These are phyloP conservation scores for Zygosaccharomyces sapae DNA, from an alignment of 1,139 yeast species.

Conservation along the genomic window DNA sequence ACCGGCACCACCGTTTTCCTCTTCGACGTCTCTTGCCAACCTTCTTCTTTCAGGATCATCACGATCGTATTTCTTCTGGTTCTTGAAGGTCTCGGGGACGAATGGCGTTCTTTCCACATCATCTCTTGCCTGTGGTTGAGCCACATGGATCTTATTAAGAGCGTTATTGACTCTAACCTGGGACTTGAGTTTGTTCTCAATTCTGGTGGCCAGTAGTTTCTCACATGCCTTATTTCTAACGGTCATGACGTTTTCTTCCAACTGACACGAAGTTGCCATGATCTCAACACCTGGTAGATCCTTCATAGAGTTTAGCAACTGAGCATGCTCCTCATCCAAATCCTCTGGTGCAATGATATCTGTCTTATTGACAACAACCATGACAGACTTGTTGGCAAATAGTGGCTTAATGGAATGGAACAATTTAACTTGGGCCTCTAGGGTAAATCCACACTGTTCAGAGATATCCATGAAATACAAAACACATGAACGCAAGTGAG, in stretches of 20 bases:
- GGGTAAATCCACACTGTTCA: constrained; percentile 97
- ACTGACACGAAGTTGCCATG: constrained; percentile 88
- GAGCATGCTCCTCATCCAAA: constrained; percentile 71
- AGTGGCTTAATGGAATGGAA: constrained; percentile 96
- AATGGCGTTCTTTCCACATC: constrained; percentile 72
- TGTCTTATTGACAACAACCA: constrained; percentile 92
- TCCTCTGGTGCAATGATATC: constrained; percentile 87
- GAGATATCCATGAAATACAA: constrained; percentile 96
- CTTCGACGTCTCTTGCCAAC: constrained; percentile 85
- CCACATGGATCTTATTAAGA: constrained; percentile 91
- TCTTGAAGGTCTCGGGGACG: constrained; percentile 72
- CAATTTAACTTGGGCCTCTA: constrained; percentile 94
- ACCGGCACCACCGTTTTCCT: constrained; percentile 98
- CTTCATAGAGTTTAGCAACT: constrained; percentile 58
- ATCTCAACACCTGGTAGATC: constrained; percentile 80
- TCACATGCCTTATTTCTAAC: constrained; percentile 98
- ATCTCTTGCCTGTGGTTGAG: constrained; percentile 85
- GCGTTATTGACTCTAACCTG: constrained; percentile 84
- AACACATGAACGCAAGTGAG: constrained; percentile 94
- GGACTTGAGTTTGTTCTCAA: constrained; percentile 94
- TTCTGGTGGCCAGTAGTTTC: constrained; percentile 88
- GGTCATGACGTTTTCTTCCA: constrained; percentile 92
- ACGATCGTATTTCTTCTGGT: constrained; percentile 61
- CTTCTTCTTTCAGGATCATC: constrained; percentile 79
- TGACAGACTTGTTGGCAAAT: constrained; percentile 92